phyloP scores from a whole-genome alignment of 2,329 filamentous ascomycete species.

The Capronia americana region DNA sequence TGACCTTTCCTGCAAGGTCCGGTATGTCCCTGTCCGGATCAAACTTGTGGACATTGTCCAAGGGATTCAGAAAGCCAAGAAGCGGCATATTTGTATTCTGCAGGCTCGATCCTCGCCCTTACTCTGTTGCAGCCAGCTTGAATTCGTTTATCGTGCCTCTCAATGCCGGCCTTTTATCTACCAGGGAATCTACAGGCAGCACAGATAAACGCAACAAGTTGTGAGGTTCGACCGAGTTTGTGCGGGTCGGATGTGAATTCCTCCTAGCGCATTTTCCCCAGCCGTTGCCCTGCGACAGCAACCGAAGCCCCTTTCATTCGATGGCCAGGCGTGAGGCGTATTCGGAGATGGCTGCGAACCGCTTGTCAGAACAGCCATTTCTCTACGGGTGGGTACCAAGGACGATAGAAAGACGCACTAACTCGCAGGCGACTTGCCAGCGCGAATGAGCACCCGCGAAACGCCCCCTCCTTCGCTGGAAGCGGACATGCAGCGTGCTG shows the following conservation, averaged over 20 bases:
- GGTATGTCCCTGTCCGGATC: slow-evolving; percentile 54
- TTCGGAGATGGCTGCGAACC: not conserved
- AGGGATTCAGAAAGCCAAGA: slow-evolving; percentile 22
- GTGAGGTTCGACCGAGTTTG: slow-evolving; percentile 16
- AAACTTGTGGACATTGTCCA: slow-evolving; percentile 41
- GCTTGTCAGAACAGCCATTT: not conserved
- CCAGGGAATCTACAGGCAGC: not conserved
- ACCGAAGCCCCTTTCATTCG: not conserved
- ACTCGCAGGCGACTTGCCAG: no score
- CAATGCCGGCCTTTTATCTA: not conserved
- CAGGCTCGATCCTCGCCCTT: not conserved
- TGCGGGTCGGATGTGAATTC: slow-evolving; percentile 10
- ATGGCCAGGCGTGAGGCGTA: not conserved
- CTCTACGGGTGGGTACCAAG: not conserved
- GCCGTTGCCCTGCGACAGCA: not conserved
- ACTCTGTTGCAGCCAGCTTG: not conserved
- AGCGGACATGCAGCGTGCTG: no score
- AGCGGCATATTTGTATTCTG: slow-evolving; percentile 11
- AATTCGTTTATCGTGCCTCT: not conserved
- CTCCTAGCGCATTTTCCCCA: slow-evolving; percentile 5
- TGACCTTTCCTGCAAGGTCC: slow-evolving; percentile 56
- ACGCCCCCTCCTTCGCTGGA: no score
- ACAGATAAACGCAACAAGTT: not conserved
- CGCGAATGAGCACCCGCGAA: no score
- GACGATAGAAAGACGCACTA: not conserved